phyloP scores from a whole-genome alignment of 768 basidiomycete species.

The Russula earlei region DNA sequence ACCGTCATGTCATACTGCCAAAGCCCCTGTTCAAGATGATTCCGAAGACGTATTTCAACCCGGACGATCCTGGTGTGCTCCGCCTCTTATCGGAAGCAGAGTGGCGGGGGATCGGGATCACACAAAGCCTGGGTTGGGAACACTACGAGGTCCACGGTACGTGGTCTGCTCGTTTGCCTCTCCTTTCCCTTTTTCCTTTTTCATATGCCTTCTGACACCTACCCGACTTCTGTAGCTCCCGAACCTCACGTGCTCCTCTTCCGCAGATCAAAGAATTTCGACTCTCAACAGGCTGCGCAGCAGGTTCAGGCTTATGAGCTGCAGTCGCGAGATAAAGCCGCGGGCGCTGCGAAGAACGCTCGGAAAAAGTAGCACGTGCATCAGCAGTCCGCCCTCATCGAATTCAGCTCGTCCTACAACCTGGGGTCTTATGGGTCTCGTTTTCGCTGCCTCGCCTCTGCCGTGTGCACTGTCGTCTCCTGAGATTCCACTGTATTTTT shows the following conservation, averaged over 20 bases:
- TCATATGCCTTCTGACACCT: not conserved
- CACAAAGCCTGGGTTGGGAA: conserved; percentile 93
- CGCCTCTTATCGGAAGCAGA: conserved; percentile 79
- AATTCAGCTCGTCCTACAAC: conserved; percentile 14
- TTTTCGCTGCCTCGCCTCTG: conserved; percentile 18
- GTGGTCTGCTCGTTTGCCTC: too few relatives aligned
- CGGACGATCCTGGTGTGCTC: conserved; percentile 64
- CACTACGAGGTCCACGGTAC: conserved; percentile 95
- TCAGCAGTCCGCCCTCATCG: not conserved
- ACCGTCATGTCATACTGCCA: conserved; percentile 94
- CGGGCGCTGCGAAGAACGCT: conserved; percentile 30
- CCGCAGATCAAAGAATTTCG: conserved; percentile 67
- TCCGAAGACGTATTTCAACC: conserved; percentile 74
- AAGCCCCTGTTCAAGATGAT: conserved; percentile 91
- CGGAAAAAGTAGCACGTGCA: conserved; percentile 32
- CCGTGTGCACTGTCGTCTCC: conserved; percentile 9
- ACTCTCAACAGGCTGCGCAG: conserved; percentile 21
- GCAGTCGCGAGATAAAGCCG: conserved; percentile 21
- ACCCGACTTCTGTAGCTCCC: conserved; percentile 44
- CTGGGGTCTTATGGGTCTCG: conserved; percentile 23
- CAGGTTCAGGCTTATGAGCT: conserved; percentile 5
- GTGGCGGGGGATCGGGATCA: conserved; percentile 95
- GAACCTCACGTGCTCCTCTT: conserved; percentile 93
- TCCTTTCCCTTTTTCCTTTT: not conserved
- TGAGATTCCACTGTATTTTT: conserved; percentile 3